Percentiles rank a stretch among this genome's conserved stretches.
Evolutionary conservation across 148 eudicot species (phyloP).

Genomic region (Agrostemma githago): DNA sequence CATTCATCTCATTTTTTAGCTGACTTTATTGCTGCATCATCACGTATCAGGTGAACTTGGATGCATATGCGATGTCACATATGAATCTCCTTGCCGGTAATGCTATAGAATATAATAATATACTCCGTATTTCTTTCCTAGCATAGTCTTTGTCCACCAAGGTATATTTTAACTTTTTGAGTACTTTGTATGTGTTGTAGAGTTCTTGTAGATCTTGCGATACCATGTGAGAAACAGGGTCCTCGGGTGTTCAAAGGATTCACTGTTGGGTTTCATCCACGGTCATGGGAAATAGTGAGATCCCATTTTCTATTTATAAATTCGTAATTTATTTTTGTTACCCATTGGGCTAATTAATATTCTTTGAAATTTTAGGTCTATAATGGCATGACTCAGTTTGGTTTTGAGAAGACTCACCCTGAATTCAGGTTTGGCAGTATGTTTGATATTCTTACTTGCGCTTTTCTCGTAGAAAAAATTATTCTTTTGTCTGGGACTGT

Average conservation of each 20-base stretch:
- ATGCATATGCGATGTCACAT: conserved; percentile 70
- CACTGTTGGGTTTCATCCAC: conserved; percentile 91
- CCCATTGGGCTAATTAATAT: conserved; percentile 2
- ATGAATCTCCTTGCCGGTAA: conserved; percentile 83
- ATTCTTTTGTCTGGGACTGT: background rate
- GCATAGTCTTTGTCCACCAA: background rate
- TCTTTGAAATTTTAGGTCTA: conserved; percentile 49
- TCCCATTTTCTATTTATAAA: conserved; percentile 3
- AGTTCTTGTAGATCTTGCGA: conserved; percentile 82
- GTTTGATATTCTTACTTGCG: background rate
- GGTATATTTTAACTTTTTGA: background rate
- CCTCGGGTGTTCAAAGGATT: conserved; percentile 81
- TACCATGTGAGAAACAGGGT: conserved; percentile 82
- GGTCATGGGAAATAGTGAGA: conserved; percentile 86
- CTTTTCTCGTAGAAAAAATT: background rate
- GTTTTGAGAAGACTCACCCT: conserved; percentile 61
- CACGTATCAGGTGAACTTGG: conserved; percentile 57
- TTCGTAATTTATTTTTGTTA: background rate
- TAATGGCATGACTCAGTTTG: conserved; percentile 89
- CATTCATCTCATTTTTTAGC: background rate
- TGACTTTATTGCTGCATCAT: conserved; percentile 15
- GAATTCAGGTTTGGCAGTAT: conserved; percentile 55
- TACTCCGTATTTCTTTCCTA: conserved; percentile 3
- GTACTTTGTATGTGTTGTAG: conserved; percentile 29
- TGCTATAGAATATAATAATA: background rate